Evolutionary conservation across 225 moss, liverwort and hornwort genomes (phyloP).

Genomic region (Physcomitrellopsis africana): DNA sequence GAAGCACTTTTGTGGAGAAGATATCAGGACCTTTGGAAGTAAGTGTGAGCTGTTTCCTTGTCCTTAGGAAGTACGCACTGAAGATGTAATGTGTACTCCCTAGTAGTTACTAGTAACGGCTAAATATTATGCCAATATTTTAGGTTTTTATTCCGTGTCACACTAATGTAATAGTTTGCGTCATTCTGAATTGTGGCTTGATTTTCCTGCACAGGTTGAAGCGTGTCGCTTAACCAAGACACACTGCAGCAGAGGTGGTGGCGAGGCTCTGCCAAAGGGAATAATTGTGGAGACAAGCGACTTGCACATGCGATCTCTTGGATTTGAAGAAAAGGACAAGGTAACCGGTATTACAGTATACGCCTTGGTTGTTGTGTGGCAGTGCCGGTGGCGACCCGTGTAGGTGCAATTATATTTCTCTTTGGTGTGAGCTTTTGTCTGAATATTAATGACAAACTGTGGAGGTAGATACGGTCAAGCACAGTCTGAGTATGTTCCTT

Average conservation of each 20-base stretch:
- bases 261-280: constrained; percentile 65
- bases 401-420: not conserved
- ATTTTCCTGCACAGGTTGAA: constrained; percentile 29
- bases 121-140: too few relatives aligned
- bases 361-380: not conserved
- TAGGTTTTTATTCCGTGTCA: too few relatives aligned
- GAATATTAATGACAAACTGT: not conserved
- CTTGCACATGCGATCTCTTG: constrained; percentile 67
- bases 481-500: not conserved
- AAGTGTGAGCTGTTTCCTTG: constrained; percentile 18
- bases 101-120: not conserved
- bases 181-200: not conserved
- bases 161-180: not conserved
- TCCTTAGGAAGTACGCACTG: not conserved
- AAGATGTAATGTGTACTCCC: not conserved
- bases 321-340: constrained; percentile 34
- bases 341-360: constrained; percentile 2
- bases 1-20: constrained; percentile 36
- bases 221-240: constrained; percentile 35
- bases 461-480: not conserved
- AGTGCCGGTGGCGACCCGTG: not conserved
- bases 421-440: not conserved
- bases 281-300: constrained; percentile 80
- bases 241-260: constrained; percentile 43
- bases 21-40: constrained; percentile 32